phyloP scores from a whole-genome alignment of 1,284 basidiomycete genomes.

The Spongiforma sp. region DNA sequence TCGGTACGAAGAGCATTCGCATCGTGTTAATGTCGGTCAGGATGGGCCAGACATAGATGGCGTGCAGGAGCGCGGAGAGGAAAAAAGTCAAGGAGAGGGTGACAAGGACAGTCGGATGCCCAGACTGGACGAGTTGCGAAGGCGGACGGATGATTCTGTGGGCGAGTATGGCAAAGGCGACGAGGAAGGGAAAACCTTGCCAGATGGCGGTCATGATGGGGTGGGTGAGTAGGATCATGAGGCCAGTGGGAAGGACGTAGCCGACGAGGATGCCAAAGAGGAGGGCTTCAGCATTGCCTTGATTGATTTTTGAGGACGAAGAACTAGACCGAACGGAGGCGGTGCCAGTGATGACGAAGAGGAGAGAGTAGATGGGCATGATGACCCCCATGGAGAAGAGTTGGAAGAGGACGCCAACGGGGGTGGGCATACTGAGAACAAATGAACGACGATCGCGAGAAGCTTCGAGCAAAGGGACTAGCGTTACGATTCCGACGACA shows the following conservation, averaged over 20 bases:
- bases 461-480: conserved; percentile 30
- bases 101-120: conserved; percentile 41
- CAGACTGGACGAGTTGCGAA: conserved; percentile 36
- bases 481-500: conserved; percentile 14
- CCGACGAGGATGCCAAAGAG: conserved; percentile 47
- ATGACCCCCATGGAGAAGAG: conserved; percentile 41
- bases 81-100: conserved; percentile 38
- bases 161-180: conserved; percentile 32
- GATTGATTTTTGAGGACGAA: conserved; percentile 20
- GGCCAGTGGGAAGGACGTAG: conserved; percentile 41
- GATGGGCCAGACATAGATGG: conserved; percentile 41
- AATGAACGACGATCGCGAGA: conserved; percentile 21
- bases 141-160: conserved; percentile 33
- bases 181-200: conserved; percentile 50
- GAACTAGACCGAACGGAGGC: conserved; percentile 12
- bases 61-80: conserved; percentile 43
- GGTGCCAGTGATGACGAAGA: conserved; percentile 44
- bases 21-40: conserved; percentile 29
- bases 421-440: conserved; percentile 19
- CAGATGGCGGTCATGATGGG: conserved; percentile 47
- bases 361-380: conserved; percentile 48
- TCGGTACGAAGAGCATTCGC: conserved; percentile 39
- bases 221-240: conserved; percentile 40
- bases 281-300: conserved; percentile 48
- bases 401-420: conserved; percentile 34